phyloP scores from a whole-genome alignment of 208 protist genomes.

The Leishmania martiniquensis region DNA sequence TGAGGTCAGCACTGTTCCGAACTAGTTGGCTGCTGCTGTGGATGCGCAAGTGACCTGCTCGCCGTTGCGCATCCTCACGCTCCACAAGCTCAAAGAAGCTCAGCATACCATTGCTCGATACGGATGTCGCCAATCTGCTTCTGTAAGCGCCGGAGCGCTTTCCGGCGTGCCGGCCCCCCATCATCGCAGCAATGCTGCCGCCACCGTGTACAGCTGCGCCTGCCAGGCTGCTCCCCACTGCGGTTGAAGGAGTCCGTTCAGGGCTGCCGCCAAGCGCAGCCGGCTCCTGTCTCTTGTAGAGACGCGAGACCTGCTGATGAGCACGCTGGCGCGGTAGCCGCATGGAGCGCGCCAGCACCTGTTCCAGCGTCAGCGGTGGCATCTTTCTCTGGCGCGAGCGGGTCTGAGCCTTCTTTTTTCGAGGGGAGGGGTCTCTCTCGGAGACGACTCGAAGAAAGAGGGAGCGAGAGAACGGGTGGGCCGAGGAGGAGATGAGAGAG shows the following conservation, averaged over 20 bases:
- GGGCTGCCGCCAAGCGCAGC: not conserved
- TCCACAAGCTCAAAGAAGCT: constrained; percentile 71
- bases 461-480: not conserved
- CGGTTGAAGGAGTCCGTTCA: not conserved
- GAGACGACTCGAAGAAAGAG: not conserved
- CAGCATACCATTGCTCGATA: constrained; percentile 21
- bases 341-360: constrained; percentile 89
- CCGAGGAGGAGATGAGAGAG: not conserved
- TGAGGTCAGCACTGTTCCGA: constrained; percentile 74
- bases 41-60: constrained; percentile 45
- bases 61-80: constrained; percentile 55
- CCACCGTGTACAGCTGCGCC: not conserved
- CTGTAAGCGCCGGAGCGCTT: not conserved
- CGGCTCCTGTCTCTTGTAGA: constrained; percentile 17
- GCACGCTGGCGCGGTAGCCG: constrained; percentile 55
- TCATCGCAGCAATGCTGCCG: constrained; percentile 2
- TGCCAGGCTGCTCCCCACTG: not conserved
- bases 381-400: constrained; percentile 17
- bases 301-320: constrained; percentile 20
- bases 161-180: not conserved
- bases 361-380: constrained; percentile 81
- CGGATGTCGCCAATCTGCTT: not conserved
- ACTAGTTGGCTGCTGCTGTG: constrained; percentile 40
- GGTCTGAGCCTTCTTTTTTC: not conserved
- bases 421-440: not conserved